phyloP scores from a whole-genome alignment of 768 basidiomycete genomes.

The Trametes cubensis region DNA sequence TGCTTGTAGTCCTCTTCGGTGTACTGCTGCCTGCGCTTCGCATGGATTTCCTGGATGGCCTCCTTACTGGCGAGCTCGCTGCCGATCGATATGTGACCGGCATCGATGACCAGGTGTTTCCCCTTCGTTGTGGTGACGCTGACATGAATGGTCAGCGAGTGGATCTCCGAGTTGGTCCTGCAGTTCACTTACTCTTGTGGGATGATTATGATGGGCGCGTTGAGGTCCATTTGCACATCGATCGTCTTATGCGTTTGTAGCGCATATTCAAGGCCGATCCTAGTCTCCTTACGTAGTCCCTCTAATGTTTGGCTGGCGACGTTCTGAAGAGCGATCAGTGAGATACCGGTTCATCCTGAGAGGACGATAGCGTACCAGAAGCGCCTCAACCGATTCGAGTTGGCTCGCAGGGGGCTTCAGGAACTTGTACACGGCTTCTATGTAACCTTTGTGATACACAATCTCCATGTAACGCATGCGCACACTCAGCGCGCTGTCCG shows the following conservation, averaged over 20 bases:
- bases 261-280: constrained; percentile 92
- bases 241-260: constrained; percentile 93
- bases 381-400: constrained; percentile 91
- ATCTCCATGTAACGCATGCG: constrained; percentile 96
- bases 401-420: constrained; percentile 94
- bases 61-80: constrained; percentile 88
- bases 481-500: constrained; percentile 87
- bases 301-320: constrained; percentile 94
- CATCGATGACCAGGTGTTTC: constrained; percentile 90
- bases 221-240: constrained; percentile 95
- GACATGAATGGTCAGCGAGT: constrained; percentile 8
- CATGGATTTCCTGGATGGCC: constrained; percentile 72
- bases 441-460: constrained; percentile 91
- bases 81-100: constrained; percentile 93
- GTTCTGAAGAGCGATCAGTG: constrained; percentile 49
- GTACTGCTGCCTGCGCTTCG: constrained; percentile 84
- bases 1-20: constrained; percentile 83
- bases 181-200: constrained; percentile 77
- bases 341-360: background rate
- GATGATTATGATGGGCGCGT: constrained; percentile 95
- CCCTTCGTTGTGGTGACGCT: constrained; percentile 79
- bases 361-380: constrained; percentile 58
- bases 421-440: constrained; percentile 90
- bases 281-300: constrained; percentile 89
- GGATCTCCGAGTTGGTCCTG: background rate